phyloP scores from a whole-genome alignment of 164 flowering plant genomes.

The Nymphaea colorata region DNA sequence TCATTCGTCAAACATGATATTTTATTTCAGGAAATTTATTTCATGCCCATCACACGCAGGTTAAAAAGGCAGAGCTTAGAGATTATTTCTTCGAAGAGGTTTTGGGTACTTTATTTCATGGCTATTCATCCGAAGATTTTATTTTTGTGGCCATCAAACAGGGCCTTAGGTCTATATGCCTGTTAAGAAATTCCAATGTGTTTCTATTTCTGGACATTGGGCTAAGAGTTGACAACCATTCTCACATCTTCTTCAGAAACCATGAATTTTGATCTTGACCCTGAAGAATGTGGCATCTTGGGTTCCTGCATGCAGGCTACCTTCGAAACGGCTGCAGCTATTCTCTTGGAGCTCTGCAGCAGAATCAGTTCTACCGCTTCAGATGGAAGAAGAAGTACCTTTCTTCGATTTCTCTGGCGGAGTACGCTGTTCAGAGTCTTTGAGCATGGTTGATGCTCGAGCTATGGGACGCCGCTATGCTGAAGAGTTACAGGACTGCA shows the following conservation, averaged over 20 bases:
- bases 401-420: not conserved
- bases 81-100: no score
- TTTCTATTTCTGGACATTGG: no score
- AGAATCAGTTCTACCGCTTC: not conserved
- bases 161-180: no score
- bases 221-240: no score
- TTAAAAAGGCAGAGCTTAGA: no score
- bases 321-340: not conserved
- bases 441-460: not conserved
- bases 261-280: not conserved
- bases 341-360: not conserved
- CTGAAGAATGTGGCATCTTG: not conserved
- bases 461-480: not conserved
- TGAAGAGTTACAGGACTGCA: not conserved
- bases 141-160: no score
- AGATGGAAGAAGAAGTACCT: not conserved
- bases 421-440: not conserved
- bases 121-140: no score
- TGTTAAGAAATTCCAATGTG: no score
- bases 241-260: not conserved
- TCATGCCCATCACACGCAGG: no score
- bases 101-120: no score
- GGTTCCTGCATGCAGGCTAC: not conserved
- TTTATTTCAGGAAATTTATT: no score
- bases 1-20: no score